Evolutionary conservation across 768 basidiomycete genomes (phyloP).

Genomic region (Lactarius sanguifluus): DNA sequence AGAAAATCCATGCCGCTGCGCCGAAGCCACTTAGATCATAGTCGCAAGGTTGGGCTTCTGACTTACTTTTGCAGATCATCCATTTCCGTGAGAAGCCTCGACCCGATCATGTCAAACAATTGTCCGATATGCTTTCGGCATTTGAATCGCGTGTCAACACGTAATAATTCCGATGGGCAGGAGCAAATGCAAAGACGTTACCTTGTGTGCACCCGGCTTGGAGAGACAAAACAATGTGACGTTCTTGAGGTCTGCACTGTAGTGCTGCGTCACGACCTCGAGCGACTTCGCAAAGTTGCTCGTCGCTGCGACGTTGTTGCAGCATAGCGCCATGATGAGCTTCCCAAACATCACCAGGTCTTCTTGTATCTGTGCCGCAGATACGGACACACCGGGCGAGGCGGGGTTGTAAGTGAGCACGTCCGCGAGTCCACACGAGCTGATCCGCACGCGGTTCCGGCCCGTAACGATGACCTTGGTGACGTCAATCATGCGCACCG

Average conservation of each 20-base stretch:
- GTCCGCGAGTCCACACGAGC: conserved; percentile 85
- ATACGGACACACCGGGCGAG: conserved; percentile 11
- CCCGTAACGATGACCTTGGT: conserved; percentile 88
- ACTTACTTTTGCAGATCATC: conserved; percentile 78
- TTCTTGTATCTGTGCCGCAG: conserved; percentile 68
- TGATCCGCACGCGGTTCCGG: conserved; percentile 85
- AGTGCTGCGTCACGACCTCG: conserved; percentile 69
- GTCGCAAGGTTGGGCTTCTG: conserved; percentile 9
- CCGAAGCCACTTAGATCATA: conserved; percentile 2
- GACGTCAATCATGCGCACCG: conserved; percentile 79
- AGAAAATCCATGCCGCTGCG: conserved; percentile 74
- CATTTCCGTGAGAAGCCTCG: conserved; percentile 71
- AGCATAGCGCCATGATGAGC: conserved; percentile 77
- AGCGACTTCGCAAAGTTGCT: conserved; percentile 69
- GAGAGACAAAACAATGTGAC: conserved; percentile 74
- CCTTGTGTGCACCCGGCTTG: conserved; percentile 68
- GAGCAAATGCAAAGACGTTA: conserved; percentile 32
- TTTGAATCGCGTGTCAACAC: background rate
- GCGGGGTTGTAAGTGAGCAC: conserved; percentile 71
- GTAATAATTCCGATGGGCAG: background rate
- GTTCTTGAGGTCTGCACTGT: conserved; percentile 81
- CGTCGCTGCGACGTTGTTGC: conserved; percentile 58
- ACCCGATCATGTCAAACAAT: conserved; percentile 76
- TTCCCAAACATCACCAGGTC: conserved; percentile 86
- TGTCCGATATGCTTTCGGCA: conserved; percentile 66